These are phyloP conservation scores for Plasmodium falciparum DNA, from an alignment of 169 alveolate genomes.

Conservation along the genomic window DNA sequence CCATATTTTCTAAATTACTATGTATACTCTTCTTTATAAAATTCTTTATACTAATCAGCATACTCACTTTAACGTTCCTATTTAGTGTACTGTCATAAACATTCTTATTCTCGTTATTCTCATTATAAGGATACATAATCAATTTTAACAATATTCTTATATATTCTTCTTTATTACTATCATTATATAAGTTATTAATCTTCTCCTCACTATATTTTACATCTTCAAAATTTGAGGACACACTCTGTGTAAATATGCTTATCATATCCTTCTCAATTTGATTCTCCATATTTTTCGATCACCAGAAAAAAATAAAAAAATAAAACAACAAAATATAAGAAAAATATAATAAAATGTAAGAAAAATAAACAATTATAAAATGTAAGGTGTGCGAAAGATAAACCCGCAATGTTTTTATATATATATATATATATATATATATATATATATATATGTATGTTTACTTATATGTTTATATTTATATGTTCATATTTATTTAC, in stretches of 20 bases:
- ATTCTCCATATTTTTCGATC: conserved; percentile 19
- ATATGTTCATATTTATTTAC: too few relatives aligned
- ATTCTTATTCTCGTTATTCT: conserved; percentile 19
- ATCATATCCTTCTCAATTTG: conserved; percentile 40
- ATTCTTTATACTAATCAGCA: conserved; percentile 62
- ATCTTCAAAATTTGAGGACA: conserved; percentile 55
- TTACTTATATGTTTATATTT: too few relatives aligned
- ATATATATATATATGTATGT: too few relatives aligned
- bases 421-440: too few relatives aligned
- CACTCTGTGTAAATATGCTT: conserved; percentile 36
- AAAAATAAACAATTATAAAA: too few relatives aligned
- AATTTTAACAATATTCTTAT: conserved; percentile 41
- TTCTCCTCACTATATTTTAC: conserved; percentile 29
- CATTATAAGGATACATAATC: conserved; percentile 53
- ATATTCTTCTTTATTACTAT: conserved; percentile 38
- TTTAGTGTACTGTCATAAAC: conserved; percentile 27
- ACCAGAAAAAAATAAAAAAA: background rate
- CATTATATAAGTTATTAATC: conserved; percentile 27
- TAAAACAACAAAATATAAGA: too few relatives aligned
- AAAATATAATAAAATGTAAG: too few relatives aligned
- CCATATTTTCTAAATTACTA: conserved; percentile 45
- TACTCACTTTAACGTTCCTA: conserved; percentile 45
- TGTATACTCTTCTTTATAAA: conserved; percentile 54
- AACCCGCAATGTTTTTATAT: too few relatives aligned
- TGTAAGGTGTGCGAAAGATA: too few relatives aligned